A percentile compares a stretch with the other conserved stretches of the same genome.
These are phyloP conservation scores for Trichophyton benhamiae DNA, from an alignment of 2,329 filamentous ascomycete species.

Conservation along the genomic window DNA sequence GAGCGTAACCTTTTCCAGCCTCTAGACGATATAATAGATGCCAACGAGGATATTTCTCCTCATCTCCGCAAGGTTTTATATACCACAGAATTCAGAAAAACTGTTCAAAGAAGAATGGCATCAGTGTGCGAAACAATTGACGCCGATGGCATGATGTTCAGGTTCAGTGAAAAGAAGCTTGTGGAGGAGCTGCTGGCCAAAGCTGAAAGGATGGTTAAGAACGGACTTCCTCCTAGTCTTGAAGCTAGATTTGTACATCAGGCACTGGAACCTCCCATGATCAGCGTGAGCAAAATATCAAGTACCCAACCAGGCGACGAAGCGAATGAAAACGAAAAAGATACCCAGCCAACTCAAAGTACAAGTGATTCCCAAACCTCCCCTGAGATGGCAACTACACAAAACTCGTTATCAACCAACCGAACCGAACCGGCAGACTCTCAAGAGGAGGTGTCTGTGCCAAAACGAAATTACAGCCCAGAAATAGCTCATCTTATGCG, in stretches of 20 bases:
- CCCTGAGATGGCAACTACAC: conserved; percentile 20
- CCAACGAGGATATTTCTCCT: conserved; percentile 29
- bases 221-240: conserved; percentile 62
- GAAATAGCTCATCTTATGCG: conserved; percentile 29
- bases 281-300: conserved; percentile 45
- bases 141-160: conserved; percentile 74
- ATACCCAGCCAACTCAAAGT: conserved; percentile 17
- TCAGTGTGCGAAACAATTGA: conserved; percentile 70
- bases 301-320: conserved; percentile 20
- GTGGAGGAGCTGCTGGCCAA: conserved; percentile 54
- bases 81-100: conserved; percentile 27
- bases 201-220: conserved; percentile 53
- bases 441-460: conserved; percentile 18
- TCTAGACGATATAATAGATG: conserved; percentile 39
- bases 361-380: conserved; percentile 24
- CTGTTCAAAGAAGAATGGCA: conserved; percentile 54
- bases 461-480: conserved; percentile 12
- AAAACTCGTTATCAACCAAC: conserved; percentile 1
- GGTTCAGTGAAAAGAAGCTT: conserved; percentile 62
- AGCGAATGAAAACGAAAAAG: conserved; percentile 11
- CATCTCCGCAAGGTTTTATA: conserved; percentile 32
- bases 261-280: conserved; percentile 61
- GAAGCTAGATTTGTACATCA: conserved; percentile 74
- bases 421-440: conserved; percentile 13
- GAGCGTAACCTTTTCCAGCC: conserved; percentile 34